These are phyloP conservation scores for Arxiozyma telluris DNA, from an alignment of 1,139 yeast genomes.

Conservation along the genomic window DNA sequence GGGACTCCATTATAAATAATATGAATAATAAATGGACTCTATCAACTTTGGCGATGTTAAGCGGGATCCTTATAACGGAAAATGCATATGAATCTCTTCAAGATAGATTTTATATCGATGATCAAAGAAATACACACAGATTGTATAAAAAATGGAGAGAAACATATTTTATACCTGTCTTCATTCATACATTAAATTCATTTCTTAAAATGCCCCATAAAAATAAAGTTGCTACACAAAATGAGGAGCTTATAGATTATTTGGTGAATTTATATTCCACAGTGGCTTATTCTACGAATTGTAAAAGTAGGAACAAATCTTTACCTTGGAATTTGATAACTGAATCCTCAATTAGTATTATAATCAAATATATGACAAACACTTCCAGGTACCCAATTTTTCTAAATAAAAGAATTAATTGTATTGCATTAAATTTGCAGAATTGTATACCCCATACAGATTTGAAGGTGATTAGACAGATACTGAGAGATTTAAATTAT, in stretches of 20 bases:
- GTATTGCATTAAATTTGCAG: conserved; percentile 4
- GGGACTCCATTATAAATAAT: conserved; percentile 15
- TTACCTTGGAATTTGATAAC: conserved; percentile 16
- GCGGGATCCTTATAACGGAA: conserved; percentile 21
- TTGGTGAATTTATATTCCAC: conserved; percentile 5
- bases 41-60: conserved; percentile 17
- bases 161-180: conserved; percentile 18
- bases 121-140: conserved; percentile 10
- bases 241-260: neutral
- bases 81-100: conserved; percentile 16
- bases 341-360: conserved; percentile 9
- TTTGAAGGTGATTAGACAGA: neutral
- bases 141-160: conserved; percentile 18
- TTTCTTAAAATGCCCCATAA: neutral
- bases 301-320: neutral
- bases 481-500: neutral
- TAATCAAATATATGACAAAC: conserved; percentile 8
- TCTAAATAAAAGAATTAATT: conserved; percentile 5
- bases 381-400: neutral
- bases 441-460: neutral
- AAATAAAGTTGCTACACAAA: neutral
- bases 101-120: conserved; percentile 18
- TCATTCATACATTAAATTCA: conserved; percentile 11
- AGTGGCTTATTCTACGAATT: neutral
- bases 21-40: conserved; percentile 18